These are phyloP conservation scores for Apiospora rasikravindrae DNA, from an alignment of 2,329 filamentous ascomycete species.

Conservation along the genomic window DNA sequence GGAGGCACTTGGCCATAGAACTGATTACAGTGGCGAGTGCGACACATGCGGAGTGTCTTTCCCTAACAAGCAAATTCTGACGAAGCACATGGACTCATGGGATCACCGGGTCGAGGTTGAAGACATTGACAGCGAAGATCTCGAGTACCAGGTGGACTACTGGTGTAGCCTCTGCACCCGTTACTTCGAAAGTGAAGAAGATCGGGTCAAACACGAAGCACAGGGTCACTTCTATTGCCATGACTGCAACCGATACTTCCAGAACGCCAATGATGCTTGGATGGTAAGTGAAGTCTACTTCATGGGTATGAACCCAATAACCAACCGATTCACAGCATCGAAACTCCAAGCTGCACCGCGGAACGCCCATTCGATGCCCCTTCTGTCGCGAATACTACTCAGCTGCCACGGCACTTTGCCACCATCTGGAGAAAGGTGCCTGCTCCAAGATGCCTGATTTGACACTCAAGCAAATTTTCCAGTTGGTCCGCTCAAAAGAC, in stretches of 20 bases:
- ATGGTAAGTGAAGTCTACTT: slow-evolving; percentile 33
- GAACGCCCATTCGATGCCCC: slow-evolving; percentile 53
- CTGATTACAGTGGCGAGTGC: slow-evolving; percentile 24
- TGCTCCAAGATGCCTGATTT: slow-evolving; percentile 53
- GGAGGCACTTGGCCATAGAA: slow-evolving; percentile 32
- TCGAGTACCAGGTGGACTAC: too few relatives aligned
- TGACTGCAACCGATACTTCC: slow-evolving; percentile 41
- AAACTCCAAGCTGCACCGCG: slow-evolving; percentile 56
- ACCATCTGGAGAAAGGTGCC: slow-evolving; percentile 61
- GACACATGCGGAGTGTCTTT: not conserved
- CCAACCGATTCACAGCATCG: slow-evolving; percentile 51
- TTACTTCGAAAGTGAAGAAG: slow-evolving; percentile 21
- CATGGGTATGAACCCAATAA: not conserved
- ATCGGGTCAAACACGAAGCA: slow-evolving; percentile 35
- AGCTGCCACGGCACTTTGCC: slow-evolving; percentile 57
- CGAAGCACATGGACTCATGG: not conserved
- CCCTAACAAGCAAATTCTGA: not conserved
- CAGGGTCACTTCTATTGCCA: slow-evolving; percentile 40
- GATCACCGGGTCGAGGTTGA: not conserved
- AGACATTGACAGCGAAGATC: not conserved
- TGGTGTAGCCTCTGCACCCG: too few relatives aligned
- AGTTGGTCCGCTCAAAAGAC: slow-evolving; percentile 51
- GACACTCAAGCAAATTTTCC: slow-evolving; percentile 54
- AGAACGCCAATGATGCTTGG: slow-evolving; percentile 35
- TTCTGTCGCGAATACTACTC: slow-evolving; percentile 56